These are phyloP conservation scores for Daldinia caldariorum DNA, from an alignment of 495 filamentous ascomycete species.

Conservation along the genomic window DNA sequence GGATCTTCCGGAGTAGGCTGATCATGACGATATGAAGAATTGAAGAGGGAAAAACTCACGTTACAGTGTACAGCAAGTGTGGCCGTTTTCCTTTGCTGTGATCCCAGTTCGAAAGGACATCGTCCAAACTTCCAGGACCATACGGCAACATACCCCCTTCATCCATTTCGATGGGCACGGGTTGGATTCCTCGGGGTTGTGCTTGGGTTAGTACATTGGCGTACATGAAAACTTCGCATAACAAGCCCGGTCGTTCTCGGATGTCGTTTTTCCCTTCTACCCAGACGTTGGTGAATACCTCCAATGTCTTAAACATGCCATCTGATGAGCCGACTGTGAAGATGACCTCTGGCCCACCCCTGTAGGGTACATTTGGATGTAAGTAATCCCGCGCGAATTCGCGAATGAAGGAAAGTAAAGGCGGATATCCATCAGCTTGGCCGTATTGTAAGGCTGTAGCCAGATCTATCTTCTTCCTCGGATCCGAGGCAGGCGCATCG, in stretches of 20 bases:
- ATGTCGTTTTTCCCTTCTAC: slow-evolving; percentile 71
- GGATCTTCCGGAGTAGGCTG: not conserved
- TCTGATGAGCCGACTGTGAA: slow-evolving; percentile 85
- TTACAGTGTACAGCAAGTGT: slow-evolving; percentile 89
- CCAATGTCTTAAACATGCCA: slow-evolving; percentile 79
- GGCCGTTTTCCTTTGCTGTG: slow-evolving; percentile 73
- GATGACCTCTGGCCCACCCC: slow-evolving; percentile 76
- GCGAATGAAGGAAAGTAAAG: slow-evolving; percentile 77
- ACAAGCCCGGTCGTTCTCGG: slow-evolving; percentile 71
- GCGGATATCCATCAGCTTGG: slow-evolving; percentile 76
- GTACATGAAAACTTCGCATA: slow-evolving; percentile 83
- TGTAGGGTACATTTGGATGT: slow-evolving; percentile 82
- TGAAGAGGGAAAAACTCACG: slow-evolving; percentile 63
- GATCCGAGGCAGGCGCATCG: slow-evolving; percentile 61
- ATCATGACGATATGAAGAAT: not conserved
- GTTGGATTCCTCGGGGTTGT: slow-evolving; percentile 73
- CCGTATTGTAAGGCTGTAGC: slow-evolving; percentile 88
- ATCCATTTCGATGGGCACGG: slow-evolving; percentile 79
- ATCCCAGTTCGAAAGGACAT: slow-evolving; percentile 87
- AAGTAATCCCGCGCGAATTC: slow-evolving; percentile 80
- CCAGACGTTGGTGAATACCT: slow-evolving; percentile 79
- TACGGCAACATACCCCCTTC: slow-evolving; percentile 74
- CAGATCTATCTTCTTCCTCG: slow-evolving; percentile 77
- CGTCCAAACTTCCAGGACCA: slow-evolving; percentile 76
- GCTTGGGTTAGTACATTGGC: slow-evolving; percentile 75